These are phyloP conservation scores for Suhomyces tanzawaensis DNA, from an alignment of 805 yeast species.

Conservation along the genomic window DNA sequence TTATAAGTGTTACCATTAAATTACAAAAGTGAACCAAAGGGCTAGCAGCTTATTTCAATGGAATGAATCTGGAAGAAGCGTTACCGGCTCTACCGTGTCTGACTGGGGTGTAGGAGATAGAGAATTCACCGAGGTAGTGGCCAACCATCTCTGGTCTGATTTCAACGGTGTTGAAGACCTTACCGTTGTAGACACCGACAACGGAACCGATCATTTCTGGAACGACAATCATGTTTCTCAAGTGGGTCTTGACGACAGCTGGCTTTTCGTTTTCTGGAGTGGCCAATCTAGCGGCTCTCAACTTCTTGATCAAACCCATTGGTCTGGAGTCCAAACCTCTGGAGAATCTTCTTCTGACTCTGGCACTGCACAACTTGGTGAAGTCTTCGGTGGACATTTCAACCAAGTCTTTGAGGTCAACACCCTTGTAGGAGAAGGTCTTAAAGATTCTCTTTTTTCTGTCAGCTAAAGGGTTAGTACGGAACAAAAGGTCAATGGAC, in stretches of 20 bases:
- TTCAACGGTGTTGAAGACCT: slow-evolving; percentile 98
- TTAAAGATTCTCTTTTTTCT: slow-evolving; percentile 90
- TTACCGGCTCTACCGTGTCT: slow-evolving; percentile 99
- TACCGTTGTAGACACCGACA: slow-evolving; percentile 99
- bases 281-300: slow-evolving; percentile 94
- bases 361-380: slow-evolving; percentile 93
- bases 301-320: slow-evolving; percentile 93
- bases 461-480: slow-evolving; percentile 36
- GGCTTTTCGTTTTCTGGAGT: slow-evolving; percentile 95
- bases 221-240: slow-evolving; percentile 97
- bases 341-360: slow-evolving; percentile 99
- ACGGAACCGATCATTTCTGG: slow-evolving; percentile 99
- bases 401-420: slow-evolving; percentile 90
- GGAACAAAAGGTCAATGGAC: no score
- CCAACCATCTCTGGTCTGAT: slow-evolving; percentile 99
- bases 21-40: slow-evolving; percentile 9
- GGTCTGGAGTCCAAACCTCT: slow-evolving; percentile 96
- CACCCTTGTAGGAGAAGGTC: slow-evolving; percentile 98
- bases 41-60: slow-evolving; percentile 43
- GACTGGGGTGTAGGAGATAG: slow-evolving; percentile 99
- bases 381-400: slow-evolving; percentile 96
- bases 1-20: slow-evolving; percentile 13
- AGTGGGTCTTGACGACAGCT: slow-evolving; percentile 96
- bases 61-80: slow-evolving; percentile 77
- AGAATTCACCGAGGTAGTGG: slow-evolving; percentile 99